Evolutionary conservation across 1,284 basidiomycete genomes (phyloP), one percentile per base, ranked within the genome.

Genomic region (Pseudozyma tsukubaensis): DNA sequence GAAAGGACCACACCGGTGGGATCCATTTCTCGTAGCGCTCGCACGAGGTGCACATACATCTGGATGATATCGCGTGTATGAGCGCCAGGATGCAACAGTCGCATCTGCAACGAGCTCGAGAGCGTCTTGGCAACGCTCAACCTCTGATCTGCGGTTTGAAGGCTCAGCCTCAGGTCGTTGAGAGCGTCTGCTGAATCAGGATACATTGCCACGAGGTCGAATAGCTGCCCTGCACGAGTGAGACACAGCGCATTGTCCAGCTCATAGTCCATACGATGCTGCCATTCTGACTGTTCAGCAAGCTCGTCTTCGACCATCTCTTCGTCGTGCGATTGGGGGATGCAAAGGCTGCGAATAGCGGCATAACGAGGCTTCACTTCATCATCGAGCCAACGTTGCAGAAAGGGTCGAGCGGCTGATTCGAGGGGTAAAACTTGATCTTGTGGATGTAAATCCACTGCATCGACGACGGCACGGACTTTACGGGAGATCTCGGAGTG

Each of bases 21-120:
- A 83, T 99, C 96, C 32, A 99, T 87, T 48, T 95, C 89, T 1
- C 95, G 90, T 14, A 99, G 86, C 78, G 93, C 94, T 71, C 92
- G 91, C 80, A 99, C 97, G 1, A 94, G 94, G 2, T 92, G 91
- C n/a, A 98, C 93, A 84, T 99, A 99, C 88, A 94, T 92, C 1
- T 90, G 87, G 19, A 99, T 87, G 67, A 99, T 95, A 74, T 94
- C 90, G 77, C 92, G 92, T 0, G 97, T 99, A 72, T 95, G 94
- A 2, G 94, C 94, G 10, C 95, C 97, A 0, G 97, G 97, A 83
- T 99, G 96, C 13, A 99, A 89, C 0, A 99, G 88, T 4, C 96
- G 92, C 80, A 59, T 60, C 43, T 63, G 51, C 29, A 70, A 71
- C 40, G 93, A 94, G 75, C 36, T 60, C 47, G 48, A 47, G 19